Percentiles rank a stretch among this genome's conserved stretches.
Conservation (phyloP, 257 asterid species). For the Solanum dulcamara region DNA sequence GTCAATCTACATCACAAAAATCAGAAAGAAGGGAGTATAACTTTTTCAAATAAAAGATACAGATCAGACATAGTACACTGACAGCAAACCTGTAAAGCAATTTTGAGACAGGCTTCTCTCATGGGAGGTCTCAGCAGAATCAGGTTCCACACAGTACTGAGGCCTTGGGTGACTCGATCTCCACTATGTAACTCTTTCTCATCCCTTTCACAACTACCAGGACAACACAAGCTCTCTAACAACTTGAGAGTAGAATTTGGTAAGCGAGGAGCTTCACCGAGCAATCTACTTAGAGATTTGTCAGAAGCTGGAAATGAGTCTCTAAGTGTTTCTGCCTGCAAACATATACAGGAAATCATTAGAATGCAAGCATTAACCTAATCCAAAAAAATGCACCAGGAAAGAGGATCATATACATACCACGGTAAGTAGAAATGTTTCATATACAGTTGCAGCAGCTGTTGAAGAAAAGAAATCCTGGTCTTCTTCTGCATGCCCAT, state of each 20-base stretch:
- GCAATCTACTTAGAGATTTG: slow-evolving; percentile 91
- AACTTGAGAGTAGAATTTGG: slow-evolving; percentile 66
- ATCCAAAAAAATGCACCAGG: slow-evolving; percentile 9
- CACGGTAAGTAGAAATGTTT: slow-evolving; percentile 85
- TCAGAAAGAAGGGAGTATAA: not conserved
- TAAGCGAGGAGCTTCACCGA: slow-evolving; percentile 82
- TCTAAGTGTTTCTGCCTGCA: slow-evolving; percentile 84
- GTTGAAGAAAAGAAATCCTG: slow-evolving; percentile 82
- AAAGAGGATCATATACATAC: slow-evolving; percentile 27
- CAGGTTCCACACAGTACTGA: slow-evolving; percentile 85
- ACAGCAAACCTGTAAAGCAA: slow-evolving; percentile 68
- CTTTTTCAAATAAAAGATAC: not conserved
- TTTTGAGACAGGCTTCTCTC: slow-evolving; percentile 77
- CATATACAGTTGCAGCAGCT: slow-evolving; percentile 80
- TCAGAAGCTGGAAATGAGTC: slow-evolving; percentile 94
- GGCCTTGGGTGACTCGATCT: slow-evolving; percentile 97
- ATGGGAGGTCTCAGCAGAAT: slow-evolving; percentile 84
- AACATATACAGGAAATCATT: slow-evolving; percentile 6
- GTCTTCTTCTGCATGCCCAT: slow-evolving; percentile 94
- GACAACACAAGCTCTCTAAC: slow-evolving; percentile 77
- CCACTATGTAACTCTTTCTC: slow-evolving; percentile 69
- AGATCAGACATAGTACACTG: slow-evolving; percentile 2
- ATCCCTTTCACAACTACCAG: slow-evolving; percentile 50
- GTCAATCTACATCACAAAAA: not conserved
- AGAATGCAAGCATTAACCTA: slow-evolving; percentile 5